These are phyloP conservation scores for Saccharomycopsis hybrid DNA, from an alignment of 1,139 yeast species.

Conservation along the genomic window DNA sequence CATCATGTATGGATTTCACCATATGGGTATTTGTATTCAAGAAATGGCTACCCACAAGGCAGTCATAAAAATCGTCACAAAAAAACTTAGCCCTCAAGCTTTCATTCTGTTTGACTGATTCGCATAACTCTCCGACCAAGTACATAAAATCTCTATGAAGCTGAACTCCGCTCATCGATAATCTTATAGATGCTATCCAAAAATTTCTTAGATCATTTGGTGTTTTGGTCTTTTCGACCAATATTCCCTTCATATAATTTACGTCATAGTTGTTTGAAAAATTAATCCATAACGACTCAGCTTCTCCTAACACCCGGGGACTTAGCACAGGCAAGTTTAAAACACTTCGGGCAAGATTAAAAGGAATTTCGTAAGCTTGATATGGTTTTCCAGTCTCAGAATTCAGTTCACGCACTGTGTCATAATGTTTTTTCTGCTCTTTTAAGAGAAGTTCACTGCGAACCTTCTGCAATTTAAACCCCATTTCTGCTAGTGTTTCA, in stretches of 20 bases:
- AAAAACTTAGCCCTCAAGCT: background rate
- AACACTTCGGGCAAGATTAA: constrained; percentile 6
- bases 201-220: constrained; percentile 3
- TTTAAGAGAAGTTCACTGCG: no score
- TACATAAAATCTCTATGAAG: constrained; percentile 9
- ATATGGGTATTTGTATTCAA: constrained; percentile 3
- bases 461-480: no score
- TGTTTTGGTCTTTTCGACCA: constrained; percentile 1
- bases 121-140: background rate
- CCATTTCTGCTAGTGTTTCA: no score
- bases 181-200: constrained; percentile 15
- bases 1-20: constrained; percentile 8
- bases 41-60: constrained; percentile 9
- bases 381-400: no score
- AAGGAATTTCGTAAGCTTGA: background rate
- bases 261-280: constrained; percentile 3
- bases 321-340: constrained; percentile 9
- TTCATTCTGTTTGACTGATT: constrained; percentile 1
- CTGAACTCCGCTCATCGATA: constrained; percentile 2
- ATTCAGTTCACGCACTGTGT: no score
- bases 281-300: constrained; percentile 10
- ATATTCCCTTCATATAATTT: constrained; percentile 1
- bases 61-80: constrained; percentile 13
- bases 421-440: no score
- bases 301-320: background rate